Conservation (phyloP, 2,329 filamentous ascomycete species). For the Passalora sequoiae region DNA sequence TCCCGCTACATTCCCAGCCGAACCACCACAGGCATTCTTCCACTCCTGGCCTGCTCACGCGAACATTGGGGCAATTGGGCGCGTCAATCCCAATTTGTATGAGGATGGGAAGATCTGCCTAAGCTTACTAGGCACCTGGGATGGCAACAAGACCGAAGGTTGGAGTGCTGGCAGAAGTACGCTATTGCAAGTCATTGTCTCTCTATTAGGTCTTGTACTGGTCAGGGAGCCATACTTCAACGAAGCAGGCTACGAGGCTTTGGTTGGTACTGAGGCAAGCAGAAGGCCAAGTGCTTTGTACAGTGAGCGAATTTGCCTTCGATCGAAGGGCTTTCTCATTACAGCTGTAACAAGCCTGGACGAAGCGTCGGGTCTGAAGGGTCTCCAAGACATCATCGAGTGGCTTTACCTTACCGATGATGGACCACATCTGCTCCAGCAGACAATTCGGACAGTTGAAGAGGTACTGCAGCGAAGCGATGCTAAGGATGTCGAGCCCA, state of each 20-base stretch:
- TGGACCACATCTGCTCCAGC: slow-evolving; percentile 39
- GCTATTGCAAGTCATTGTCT: slow-evolving; percentile 45
- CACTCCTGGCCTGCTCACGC: slow-evolving; percentile 49
- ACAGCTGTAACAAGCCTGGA: slow-evolving; percentile 39
- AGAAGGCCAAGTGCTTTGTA: slow-evolving; percentile 29
- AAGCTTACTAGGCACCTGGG: slow-evolving; percentile 56
- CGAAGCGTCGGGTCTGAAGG: slow-evolving; percentile 29
- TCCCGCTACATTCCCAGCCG: slow-evolving; percentile 45
- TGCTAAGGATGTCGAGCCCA: slow-evolving; percentile 31
- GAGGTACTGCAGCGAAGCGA: slow-evolving; percentile 38
- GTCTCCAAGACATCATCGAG: slow-evolving; percentile 48
- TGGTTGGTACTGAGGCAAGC: slow-evolving; percentile 27
- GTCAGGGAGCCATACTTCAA: slow-evolving; percentile 60
- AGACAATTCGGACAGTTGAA: slow-evolving; percentile 41
- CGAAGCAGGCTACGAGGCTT: slow-evolving; percentile 57
- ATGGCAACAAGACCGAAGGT: slow-evolving; percentile 49
- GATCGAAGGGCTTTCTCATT: slow-evolving; percentile 24
- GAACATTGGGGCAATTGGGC: slow-evolving; percentile 26
- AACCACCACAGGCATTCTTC: slow-evolving; percentile 53
- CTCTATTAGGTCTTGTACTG: slow-evolving; percentile 35
- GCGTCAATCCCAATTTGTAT: slow-evolving; percentile 58
- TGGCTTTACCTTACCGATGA: slow-evolving; percentile 46
- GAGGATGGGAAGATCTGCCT: slow-evolving; percentile 60
- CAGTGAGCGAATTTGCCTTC: slow-evolving; percentile 28
- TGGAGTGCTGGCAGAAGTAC: slow-evolving; percentile 53